Evolutionary conservation across 2,329 filamentous ascomycete genomes (phyloP).

Genomic region (Thelonectria discophora): DNA sequence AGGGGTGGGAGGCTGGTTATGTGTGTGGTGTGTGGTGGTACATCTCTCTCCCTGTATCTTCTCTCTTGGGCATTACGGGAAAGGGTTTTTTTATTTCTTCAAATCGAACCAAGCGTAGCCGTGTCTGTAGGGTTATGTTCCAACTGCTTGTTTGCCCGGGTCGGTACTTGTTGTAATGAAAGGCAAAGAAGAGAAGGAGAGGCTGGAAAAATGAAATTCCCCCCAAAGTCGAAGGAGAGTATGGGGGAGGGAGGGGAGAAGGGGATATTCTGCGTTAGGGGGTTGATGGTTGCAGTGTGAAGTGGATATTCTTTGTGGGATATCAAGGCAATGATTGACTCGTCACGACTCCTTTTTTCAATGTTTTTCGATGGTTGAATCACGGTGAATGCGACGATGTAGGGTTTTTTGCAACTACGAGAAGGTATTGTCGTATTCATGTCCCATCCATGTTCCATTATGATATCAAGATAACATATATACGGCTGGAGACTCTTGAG

Average conservation of each 20-base stretch:
- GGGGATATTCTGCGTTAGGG: too few species aligned
- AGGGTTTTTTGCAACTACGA: too few species aligned
- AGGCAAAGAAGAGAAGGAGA: constrained; percentile 30
- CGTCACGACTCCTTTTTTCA: not conserved
- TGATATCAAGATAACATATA: too few species aligned
- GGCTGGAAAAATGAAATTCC: too few species aligned
- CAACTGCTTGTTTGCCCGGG: constrained; percentile 27
- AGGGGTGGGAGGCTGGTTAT: constrained; percentile 22
- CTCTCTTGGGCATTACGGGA: constrained; percentile 11
- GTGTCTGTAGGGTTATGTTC: constrained; percentile 32
- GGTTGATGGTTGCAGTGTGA: too few species aligned
- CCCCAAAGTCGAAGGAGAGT: not conserved
- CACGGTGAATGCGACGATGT: too few species aligned
- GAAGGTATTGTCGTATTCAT: too few species aligned
- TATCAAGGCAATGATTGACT: not conserved
- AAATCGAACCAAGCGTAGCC: constrained; percentile 37
- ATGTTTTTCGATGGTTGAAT: not conserved
- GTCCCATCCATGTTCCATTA: too few species aligned
- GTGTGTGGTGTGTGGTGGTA: constrained; percentile 11
- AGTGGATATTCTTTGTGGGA: too few species aligned
- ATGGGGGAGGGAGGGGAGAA: too few species aligned
- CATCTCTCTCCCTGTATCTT: not conserved
- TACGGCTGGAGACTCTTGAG: too few species aligned
- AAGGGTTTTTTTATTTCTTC: constrained; percentile 33
- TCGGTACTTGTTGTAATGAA: constrained; percentile 42